Base-by-base conservation (phyloP, 441 rosid species). In the Capsella rubella region DNA sequence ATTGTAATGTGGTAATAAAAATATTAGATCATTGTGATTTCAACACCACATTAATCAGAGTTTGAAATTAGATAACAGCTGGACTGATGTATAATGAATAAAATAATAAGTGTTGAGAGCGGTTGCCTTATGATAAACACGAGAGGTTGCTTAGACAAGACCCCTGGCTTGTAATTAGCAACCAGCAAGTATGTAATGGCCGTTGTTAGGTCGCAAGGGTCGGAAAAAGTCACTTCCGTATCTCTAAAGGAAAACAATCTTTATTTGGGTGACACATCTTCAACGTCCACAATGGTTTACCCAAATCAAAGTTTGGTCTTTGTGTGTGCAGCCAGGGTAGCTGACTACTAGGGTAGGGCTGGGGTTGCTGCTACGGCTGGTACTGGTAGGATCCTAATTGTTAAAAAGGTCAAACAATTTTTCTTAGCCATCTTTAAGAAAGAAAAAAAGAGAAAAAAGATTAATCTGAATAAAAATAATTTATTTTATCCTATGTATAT, bases 171-270 rank as follows among this genome's bases (percentile, higher is more conserved):
- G 64, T 25, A 15, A n/a, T 49, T 45, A 16, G 64, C 5, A 15
- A n/a, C 37, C 35, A 16, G 64, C 5, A 2, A 27, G 14, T 9
- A 5, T 8, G 59, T n/a, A 62, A 11, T 65, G 80, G 64, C 80
- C 25, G n/a, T 71, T 77, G 69, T 52, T 10, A 27, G 51, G 4
- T n/a, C 45, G 67, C 73, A 71, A 77, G 35, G 80, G 80, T 65
- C 75, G 4, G 43, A 37, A 6, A 6, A 39, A 28, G 59, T 37
- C 71, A 53, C 60, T 66, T 66, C 47, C 64, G 18, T 37, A 3
- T 5, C 45, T 15, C 39, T 12, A 52, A 25, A 58, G 46, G 28
- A 58, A 39, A 51, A 4, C 51, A 61, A 0, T 39, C 4, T 43
- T 45, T 28, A 21, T 21, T 21, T 21, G 25, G 47, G n/a, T 12